Evolutionary conservation across 108 stramenopile species (phyloP).

Genomic region (Cyclotella cryptica): DNA sequence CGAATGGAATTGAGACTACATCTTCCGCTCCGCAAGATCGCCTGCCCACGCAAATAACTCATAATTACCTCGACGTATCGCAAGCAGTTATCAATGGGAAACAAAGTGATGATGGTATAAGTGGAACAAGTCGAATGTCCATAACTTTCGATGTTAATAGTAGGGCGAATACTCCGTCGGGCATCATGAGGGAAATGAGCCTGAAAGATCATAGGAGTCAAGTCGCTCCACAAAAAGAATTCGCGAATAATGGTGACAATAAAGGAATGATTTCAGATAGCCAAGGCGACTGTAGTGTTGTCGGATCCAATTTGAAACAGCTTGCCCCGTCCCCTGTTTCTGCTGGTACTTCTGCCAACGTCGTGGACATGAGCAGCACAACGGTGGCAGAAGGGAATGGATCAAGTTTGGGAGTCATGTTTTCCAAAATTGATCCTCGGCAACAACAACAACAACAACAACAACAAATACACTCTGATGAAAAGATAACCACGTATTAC

Average conservation of each 20-base stretch:
- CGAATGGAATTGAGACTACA: too few relatives aligned
- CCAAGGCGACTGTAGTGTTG: neutral
- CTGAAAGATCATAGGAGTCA: constrained; percentile 6
- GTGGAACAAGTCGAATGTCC: constrained; percentile 9
- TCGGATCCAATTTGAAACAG: neutral
- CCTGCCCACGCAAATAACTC: neutral
- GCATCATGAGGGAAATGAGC: neutral
- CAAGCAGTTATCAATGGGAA: neutral
- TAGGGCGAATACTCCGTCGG: constrained; percentile 11
- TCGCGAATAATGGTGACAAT: neutral
- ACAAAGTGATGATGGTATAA: neutral
- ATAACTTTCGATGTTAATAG: neutral
- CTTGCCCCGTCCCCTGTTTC: neutral
- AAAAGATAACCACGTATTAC: neutral
- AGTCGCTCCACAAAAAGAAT: neutral
- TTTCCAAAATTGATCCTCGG: neutral
- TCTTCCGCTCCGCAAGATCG: neutral
- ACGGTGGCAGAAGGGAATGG: neutral
- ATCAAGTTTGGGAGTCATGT: neutral
- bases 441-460: neutral
- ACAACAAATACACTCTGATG: neutral
- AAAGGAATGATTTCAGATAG: neutral
- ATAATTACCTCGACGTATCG: neutral
- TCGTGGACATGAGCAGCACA: neutral
- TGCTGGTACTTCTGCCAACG: neutral